Percentiles rank a stretch among this genome's conserved stretches.
Evolutionary conservation across 306 rosid genomes (phyloP).

Genomic region (Vicia villosa): DNA sequence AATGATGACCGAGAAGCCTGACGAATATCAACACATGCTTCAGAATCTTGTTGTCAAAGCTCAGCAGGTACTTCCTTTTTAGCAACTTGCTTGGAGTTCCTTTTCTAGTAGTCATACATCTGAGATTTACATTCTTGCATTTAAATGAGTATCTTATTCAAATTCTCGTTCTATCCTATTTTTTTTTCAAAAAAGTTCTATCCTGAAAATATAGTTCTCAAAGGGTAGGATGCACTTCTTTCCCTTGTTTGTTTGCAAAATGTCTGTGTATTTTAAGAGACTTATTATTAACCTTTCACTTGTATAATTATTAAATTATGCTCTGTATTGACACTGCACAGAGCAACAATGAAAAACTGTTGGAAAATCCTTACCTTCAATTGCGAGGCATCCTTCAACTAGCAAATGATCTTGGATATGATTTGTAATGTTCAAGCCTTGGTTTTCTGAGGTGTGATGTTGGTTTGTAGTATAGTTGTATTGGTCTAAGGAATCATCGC

Average conservation of each 20-base stretch:
- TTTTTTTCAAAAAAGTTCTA: neutral
- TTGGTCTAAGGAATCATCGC: conserved; percentile 33
- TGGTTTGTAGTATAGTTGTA: conserved; percentile 42
- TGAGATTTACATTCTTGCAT: conserved; percentile 15
- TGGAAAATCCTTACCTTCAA: conserved; percentile 99
- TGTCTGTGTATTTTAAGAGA: conserved; percentile 16
- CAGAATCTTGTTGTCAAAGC: conserved; percentile 94
- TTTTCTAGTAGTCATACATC: neutral
- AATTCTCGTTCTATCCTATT: conserved; percentile 19
- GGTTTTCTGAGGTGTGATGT: conserved; percentile 44
- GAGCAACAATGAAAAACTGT: conserved; percentile 97
- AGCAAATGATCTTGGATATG: conserved; percentile 87
- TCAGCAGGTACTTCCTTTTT: conserved; percentile 80
- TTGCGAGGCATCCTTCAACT: conserved; percentile 98
- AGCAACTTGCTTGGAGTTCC: conserved; percentile 33
- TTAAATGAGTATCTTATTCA: conserved; percentile 18
- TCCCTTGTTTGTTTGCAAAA: too few relatives aligned
- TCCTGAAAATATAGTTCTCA: too few relatives aligned
- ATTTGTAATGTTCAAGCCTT: conserved; percentile 55
- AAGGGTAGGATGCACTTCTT: too few relatives aligned
- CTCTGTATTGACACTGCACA: conserved; percentile 34
- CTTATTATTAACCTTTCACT: neutral
- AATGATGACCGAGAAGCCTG: conserved; percentile 98
- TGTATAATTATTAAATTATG: conserved; percentile 25
- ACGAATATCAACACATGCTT: conserved; percentile 90